Evolutionary conservation across 495 filamentous ascomycete species (phyloP).

Genomic region (Monascus purpureus): DNA sequence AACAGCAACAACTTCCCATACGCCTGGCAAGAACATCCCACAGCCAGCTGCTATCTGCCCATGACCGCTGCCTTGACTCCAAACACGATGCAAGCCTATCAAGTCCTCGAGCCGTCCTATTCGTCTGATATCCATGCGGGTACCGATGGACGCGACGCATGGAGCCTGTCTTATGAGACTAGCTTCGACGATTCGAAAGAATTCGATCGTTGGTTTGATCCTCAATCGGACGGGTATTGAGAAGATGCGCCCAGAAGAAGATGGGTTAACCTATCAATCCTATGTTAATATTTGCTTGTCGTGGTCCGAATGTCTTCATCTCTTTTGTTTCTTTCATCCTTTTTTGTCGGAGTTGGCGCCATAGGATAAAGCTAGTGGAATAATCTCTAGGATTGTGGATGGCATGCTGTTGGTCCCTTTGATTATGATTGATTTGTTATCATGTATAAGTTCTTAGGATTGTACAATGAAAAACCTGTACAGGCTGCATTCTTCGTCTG

Average conservation of each 20-base stretch:
- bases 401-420: not conserved
- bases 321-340: not conserved
- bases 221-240: constrained; percentile 3
- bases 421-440: not conserved
- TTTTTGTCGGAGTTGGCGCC: not conserved
- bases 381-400: not conserved
- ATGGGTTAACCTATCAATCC: not conserved
- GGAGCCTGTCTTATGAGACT: constrained; percentile 8
- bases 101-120: constrained; percentile 1
- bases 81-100: constrained; percentile 3
- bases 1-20: constrained; percentile 6
- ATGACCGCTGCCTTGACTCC: constrained; percentile 4
- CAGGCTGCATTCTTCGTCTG: too few relatives aligned
- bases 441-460: not conserved
- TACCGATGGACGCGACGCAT: constrained; percentile 6
- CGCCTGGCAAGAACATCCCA: constrained; percentile 9
- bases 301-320: constrained; percentile 1
- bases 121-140: constrained; percentile 2
- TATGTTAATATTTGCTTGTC: not conserved
- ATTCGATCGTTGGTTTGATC: constrained; percentile 11
- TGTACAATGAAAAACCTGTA: too few relatives aligned
- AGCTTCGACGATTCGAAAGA: constrained; percentile 5
- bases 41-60: constrained; percentile 7
- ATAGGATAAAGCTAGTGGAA: not conserved
- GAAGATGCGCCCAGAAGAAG: too few relatives aligned